phyloP scores from a whole-genome alignment of 768 basidiomycete species.

The Psilocybe tampanensis region DNA sequence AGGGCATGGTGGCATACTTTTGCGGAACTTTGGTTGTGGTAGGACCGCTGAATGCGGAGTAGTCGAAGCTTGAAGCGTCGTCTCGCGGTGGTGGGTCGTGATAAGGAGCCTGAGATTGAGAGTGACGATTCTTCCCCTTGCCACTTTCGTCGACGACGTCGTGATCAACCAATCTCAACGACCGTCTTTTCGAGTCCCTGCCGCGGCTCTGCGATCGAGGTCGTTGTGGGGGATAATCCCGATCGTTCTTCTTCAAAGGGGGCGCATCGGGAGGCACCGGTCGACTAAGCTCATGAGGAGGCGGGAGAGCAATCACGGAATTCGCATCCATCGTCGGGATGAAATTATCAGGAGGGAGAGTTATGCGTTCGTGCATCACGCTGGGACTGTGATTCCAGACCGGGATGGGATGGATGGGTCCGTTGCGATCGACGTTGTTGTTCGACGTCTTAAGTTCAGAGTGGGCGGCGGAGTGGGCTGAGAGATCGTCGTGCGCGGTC shows the following conservation, averaged over 20 bases:
- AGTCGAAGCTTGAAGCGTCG: not conserved
- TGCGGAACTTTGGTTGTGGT: not conserved
- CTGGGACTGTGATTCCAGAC: slow-evolving; percentile 20
- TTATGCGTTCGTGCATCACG: slow-evolving; percentile 26
- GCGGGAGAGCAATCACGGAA: slow-evolving; percentile 45
- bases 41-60: slow-evolving; percentile 3
- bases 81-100: not conserved
- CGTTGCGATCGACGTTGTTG: slow-evolving; percentile 4
- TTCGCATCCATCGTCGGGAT: slow-evolving; percentile 46
- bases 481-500: slow-evolving; percentile 2
- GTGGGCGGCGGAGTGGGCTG: not conserved
- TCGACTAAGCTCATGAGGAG: slow-evolving; percentile 49
- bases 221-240: not conserved
- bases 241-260: not conserved
- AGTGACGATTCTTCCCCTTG: not conserved
- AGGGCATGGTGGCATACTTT: slow-evolving; percentile 7
- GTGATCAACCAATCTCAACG: not conserved
- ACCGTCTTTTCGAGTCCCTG: not conserved
- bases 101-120: no score
- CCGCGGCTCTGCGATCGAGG: slow-evolving; percentile 6
- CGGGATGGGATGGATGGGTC: slow-evolving; percentile 20
- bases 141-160: not conserved
- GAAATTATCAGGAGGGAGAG: slow-evolving; percentile 48
- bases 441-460: not conserved
- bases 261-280: slow-evolving; percentile 20